Conservation (phyloP, 768 basidiomycete species). For the Fistulinella prunicolor region DNA sequence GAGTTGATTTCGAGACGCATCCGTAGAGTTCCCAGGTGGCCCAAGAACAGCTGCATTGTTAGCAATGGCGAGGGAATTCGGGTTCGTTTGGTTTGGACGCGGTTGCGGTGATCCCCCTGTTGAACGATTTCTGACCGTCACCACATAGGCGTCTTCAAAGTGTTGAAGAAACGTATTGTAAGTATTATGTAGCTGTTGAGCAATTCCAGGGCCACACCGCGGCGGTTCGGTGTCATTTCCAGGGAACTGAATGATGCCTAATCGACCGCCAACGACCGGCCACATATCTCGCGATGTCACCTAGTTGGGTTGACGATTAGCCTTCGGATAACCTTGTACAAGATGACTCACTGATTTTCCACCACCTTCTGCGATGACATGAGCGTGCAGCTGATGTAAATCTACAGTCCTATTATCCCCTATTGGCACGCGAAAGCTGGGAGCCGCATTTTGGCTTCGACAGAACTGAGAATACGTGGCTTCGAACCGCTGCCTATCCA, state of each 20-base stretch:
- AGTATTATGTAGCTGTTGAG: slow-evolving; percentile 54
- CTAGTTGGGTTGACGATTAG: slow-evolving; percentile 33
- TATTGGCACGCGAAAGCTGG: slow-evolving; percentile 41
- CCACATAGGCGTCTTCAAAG: slow-evolving; percentile 57
- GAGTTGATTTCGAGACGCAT: slow-evolving; percentile 16
- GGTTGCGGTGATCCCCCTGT: slow-evolving; percentile 10
- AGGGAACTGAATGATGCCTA: slow-evolving; percentile 66
- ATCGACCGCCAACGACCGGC: slow-evolving; percentile 62
- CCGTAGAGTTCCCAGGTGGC: slow-evolving; percentile 18
- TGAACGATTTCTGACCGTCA: slow-evolving; percentile 33
- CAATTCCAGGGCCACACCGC: slow-evolving; percentile 59
- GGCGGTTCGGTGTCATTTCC: slow-evolving; percentile 58
- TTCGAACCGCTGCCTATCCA: slow-evolving; percentile 55
- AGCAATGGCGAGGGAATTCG: slow-evolving; percentile 4
- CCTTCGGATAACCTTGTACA: not conserved
- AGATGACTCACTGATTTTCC: slow-evolving; percentile 39
- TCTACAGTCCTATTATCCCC: slow-evolving; percentile 59
- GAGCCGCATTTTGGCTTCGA: slow-evolving; percentile 37
- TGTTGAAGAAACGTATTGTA: slow-evolving; percentile 55
- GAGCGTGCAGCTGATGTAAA: slow-evolving; percentile 53
- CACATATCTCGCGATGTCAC: slow-evolving; percentile 56
- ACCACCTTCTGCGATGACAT: slow-evolving; percentile 61
- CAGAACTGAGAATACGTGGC: slow-evolving; percentile 48
- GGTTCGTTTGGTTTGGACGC: slow-evolving; percentile 13
- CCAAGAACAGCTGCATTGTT: slow-evolving; percentile 8